Evolutionary conservation across 352 stramenopile species (phyloP), one percentile per base, ranked within the genome.

Genomic region (Pythium scleroteichum): DNA sequence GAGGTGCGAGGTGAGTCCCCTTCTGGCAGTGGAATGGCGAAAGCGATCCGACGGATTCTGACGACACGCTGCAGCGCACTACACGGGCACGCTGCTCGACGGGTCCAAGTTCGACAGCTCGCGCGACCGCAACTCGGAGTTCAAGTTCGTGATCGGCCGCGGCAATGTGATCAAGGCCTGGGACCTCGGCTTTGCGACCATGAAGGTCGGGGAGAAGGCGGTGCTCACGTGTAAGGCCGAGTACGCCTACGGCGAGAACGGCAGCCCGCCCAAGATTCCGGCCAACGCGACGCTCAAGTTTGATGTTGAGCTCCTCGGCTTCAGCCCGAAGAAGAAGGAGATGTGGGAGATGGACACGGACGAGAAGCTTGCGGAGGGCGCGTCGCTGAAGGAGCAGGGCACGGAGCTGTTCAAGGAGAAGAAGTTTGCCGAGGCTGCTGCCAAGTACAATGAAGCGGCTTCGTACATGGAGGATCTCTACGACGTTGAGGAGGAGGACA

Each of bases 161-260:
- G 87, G 85, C 66, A 93, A 96, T 59, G 87, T 96, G 49, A 96
- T 96, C 69, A 94, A 94, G 73, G 87, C 82, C 33, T 96, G 87
- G 87, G 87, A 96, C 47, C 49, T 92, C 50, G 87, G 79, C 41
- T 95, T 96, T 66, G 85, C 92, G 19, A 96, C 90, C 38, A 99
- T 99, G 96, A 96, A 97, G 72, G 72, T 98, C 42, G 96, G 96
- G 44, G 96, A 99, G 82, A 97, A 97, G 77, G 94, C 94, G 3
- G 77, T 97, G 56, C 69, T 99, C 16, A 94, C 88, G 46, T 96
- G 95, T 68, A 87, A 89, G 61, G 79, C 89, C 12, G 90, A 98
- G 65, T 98, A 98, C 66, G 96, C 87, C 23, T 99, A 99, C 73
- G 95, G 96, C 17, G 83, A 82, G 48, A 84, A 62, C 40, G 91